Evolutionary conservation across 495 filamentous ascomycete genomes (phyloP).

Genomic region (Neurospora hispaniola): DNA sequence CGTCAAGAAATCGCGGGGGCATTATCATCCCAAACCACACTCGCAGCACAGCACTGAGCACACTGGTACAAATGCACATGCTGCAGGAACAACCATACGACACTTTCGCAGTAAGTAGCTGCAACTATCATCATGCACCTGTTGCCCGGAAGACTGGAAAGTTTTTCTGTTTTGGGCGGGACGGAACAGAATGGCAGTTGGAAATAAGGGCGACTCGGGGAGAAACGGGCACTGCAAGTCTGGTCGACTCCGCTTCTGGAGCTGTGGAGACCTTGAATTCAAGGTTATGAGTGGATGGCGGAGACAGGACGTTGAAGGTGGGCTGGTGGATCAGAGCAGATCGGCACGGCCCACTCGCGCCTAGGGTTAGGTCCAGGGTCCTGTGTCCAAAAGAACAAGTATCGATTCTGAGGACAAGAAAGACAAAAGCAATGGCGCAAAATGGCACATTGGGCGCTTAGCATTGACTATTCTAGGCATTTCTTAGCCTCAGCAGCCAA

Average conservation of each 20-base stretch:
- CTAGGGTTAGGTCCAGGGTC: background rate
- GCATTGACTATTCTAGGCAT: slow-evolving; percentile 12
- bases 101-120: background rate
- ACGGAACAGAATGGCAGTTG: background rate
- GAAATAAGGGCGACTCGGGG: background rate
- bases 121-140: background rate
- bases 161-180: background rate
- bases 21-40: background rate
- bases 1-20: background rate
- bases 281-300: background rate
- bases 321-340: background rate
- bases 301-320: background rate
- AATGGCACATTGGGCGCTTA: slow-evolving; percentile 21
- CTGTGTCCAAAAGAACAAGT: background rate
- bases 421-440: background rate
- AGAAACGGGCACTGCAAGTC: background rate
- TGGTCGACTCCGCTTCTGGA: background rate
- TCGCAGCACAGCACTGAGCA: background rate
- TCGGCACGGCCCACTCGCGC: background rate
- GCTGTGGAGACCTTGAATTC: background rate
- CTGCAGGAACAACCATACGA: background rate
- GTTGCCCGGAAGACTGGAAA: background rate
- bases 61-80: background rate
- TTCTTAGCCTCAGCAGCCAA: slow-evolving; percentile 13
- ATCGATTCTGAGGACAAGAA: background rate